Base-by-base conservation (phyloP, 495 filamentous ascomycete genomes). In the Penicillium desertorum region DNA sequence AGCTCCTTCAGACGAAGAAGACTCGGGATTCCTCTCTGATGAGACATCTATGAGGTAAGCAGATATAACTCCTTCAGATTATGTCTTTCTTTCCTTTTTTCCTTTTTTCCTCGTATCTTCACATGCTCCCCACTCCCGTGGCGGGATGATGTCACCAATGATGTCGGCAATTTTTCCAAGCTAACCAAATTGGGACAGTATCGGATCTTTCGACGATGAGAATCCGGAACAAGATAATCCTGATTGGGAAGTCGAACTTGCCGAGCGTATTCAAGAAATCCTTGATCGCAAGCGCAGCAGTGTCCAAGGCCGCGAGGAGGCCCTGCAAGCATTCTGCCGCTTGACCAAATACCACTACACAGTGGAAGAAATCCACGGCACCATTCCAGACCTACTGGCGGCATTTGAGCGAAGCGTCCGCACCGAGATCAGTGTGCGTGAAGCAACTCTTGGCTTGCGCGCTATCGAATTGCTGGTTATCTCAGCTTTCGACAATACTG, bases 221-320 rank as follows among this genome's bases (percentile, higher is more conserved):
- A 77, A 81, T 46, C 79, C 82, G 20, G 84, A 83, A 29, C 71
- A 82, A 39, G 75, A 81, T 14, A 72, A 83, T 53, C 74, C 74
- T 30, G 76, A 78, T 29, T 91, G 88, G 88, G 79, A 82, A 23
- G 78, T 86, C 19, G 85, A 86, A 55, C 76, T 96, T 1, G 76
- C 72, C 14, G 84, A 88, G 62, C 82, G 85, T n/a, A 85, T 96
- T 47, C 79, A 88, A 51, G 89, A 93, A 65, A 86, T 97, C 20
- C 75, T 90, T 22, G 90, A 96, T 62, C 86, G 91, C 61, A 98
- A 96, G 78, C 84, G 88, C 53, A 90, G 85, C 68, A 91, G 86
- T 55, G 81, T 82, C n/a, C 83, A 90, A 61, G 87, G 89, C 14
- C 84, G 93, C 30, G 93, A 96, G 65, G 81, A 84, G 48, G 83